Conservation (phyloP, 2,329 filamentous ascomycete species). For the Teratosphaeria epicoccoides region DNA sequence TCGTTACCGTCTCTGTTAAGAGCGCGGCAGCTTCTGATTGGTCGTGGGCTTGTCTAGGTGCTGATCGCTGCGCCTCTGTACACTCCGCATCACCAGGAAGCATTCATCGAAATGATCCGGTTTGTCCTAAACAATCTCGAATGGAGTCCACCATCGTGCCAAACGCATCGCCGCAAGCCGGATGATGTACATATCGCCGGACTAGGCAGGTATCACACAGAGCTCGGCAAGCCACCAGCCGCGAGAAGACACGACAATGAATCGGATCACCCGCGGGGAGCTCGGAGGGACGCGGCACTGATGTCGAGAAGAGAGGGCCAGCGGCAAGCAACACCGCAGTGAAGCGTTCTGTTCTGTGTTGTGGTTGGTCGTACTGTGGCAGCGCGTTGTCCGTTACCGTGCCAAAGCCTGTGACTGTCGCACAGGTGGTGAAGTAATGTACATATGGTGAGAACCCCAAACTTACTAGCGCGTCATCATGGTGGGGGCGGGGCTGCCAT, state of each 20-base stretch:
- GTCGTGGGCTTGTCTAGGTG: background rate
- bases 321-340: background rate
- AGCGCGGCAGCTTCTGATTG: background rate
- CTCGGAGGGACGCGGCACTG: background rate
- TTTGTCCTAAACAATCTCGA: background rate
- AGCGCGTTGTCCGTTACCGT: no score
- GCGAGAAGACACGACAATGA: background rate
- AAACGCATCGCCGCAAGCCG: background rate
- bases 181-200: background rate
- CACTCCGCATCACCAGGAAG: background rate
- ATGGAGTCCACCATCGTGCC: background rate
- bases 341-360: background rate
- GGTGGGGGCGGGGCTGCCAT: background rate
- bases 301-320: no score
- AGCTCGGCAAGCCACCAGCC: background rate
- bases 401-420: background rate
- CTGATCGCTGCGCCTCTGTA: background rate
- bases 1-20: background rate
- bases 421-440: background rate
- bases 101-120: no score
- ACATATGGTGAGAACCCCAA: background rate
- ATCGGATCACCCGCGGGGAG: background rate
- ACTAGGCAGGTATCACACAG: background rate
- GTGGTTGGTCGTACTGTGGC: no score
- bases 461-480: background rate